Conservation (phyloP, 176 grass and related monocot genomes). For the Dendrocalamus sinicus region DNA sequence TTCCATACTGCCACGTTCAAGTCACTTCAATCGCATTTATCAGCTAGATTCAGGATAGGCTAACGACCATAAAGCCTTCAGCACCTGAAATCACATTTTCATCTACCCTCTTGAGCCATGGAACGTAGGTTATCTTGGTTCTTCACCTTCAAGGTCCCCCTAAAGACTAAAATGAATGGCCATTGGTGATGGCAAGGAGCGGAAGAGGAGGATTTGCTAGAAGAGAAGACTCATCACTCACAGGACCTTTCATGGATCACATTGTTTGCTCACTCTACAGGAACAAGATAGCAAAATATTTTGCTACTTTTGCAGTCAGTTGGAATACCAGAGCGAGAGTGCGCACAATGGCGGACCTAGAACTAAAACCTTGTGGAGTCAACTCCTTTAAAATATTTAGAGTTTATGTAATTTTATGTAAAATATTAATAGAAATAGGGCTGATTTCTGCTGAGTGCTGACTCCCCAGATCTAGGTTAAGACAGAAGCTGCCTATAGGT, state of each 20-base stretch:
- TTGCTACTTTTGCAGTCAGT: slow-evolving; percentile 12
- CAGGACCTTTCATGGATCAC: neutral
- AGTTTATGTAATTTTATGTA: neutral
- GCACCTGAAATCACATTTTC: slow-evolving; percentile 22
- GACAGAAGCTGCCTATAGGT: slow-evolving; percentile 23
- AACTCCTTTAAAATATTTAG: neutral
- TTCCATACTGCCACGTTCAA: neutral
- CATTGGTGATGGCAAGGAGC: neutral
- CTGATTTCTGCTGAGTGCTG: neutral
- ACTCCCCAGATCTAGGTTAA: slow-evolving; percentile 2
- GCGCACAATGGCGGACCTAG: neutral
- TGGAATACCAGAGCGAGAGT: neutral
- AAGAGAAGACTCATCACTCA: neutral
- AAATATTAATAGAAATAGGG: slow-evolving; percentile 7
- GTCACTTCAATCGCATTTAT: slow-evolving; percentile 1
- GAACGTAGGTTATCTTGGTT: neutral
- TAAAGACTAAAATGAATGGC: neutral
- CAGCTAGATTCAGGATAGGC: neutral
- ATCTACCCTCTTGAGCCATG: neutral
- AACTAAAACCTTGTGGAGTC: neutral
- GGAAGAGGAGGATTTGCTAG: neutral
- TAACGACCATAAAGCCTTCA: neutral
- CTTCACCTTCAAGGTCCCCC: neutral
- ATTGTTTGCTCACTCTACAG: slow-evolving; percentile 23
- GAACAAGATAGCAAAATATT: slow-evolving; percentile 18